Base-by-base conservation (phyloP, 2,329 filamentous ascomycete genomes). In the Botrytis squamosa region DNA sequence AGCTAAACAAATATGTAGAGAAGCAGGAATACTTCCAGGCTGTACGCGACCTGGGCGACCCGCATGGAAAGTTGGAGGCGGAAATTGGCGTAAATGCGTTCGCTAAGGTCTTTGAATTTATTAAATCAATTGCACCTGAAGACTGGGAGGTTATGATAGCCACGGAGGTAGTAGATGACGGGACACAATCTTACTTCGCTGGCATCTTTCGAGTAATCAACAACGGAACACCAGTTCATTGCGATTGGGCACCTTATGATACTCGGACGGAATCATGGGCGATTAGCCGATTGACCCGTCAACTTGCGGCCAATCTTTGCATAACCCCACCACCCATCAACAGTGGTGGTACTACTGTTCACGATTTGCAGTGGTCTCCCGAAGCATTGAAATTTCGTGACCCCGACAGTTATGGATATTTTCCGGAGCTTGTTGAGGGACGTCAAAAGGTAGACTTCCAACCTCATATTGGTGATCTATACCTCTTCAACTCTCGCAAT, bases 131-230 rank as follows among this genome's bases (percentile, higher is more conserved):
- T 60, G 67, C 67, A 20, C 67, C 67, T 22, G 38, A 42, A 3
- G 20, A 70, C 55, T 70, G 67, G 67, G 67, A 70, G 33, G 67
- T 70, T 38, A 70, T 70, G 67, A 40, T 70, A 36, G 67, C 67
- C 5, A 60, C 67, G 8, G 67, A 70, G 38, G 52, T 44, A 36
- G n/a, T 70, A 36, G 52, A 60, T 7, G 40, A 70, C 8, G 67
- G 42, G n/a, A n/a, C 12, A 20, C 65, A 68, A 38, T 68, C 46
- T 55, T 68, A 68, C 36, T 68, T 68, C 29, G 65, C 6, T 68
- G 90, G 89, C 52, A 91, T 75, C 25, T 66, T 65, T 20, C 44
- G 22, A 81, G 77, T 29, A 81, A 75, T n/a, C 81, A 75, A 62
- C 81, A 76, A 81, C 81, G 82, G 25, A 78, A 80, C 49, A 81